Base-by-base conservation (phyloP, 208 protist genomes). In the Acanthamoeba divionensis region DNA sequence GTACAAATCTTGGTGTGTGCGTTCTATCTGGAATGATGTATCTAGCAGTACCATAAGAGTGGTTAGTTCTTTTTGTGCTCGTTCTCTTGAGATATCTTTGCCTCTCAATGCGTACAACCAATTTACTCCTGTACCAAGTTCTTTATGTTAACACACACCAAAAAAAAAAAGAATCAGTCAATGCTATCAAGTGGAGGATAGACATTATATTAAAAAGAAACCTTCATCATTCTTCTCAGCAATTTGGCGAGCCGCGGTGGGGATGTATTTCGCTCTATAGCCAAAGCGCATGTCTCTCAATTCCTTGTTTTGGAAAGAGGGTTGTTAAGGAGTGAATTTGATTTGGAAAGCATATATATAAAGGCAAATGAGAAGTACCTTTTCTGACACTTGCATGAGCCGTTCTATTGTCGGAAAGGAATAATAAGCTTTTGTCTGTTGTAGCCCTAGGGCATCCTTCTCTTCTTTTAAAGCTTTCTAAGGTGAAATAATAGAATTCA, bases 251-350 rank as follows among this genome's bases (percentile, higher is more conserved):
- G 67, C 77, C 10, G 91, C 31, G 29, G 63, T 21, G 3, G 89
- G 80, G 38, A 91, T 87, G 71, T 89, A 93, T 24, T 55, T 87
- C 54, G 92, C 91, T 26, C 92, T n/a, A 45, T 94, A 94, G 0
- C 92, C 92, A 62, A 94, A 92, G n/a, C 90, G 82, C 13, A 94
- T n/a, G 4, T 89, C 57, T 31, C 85, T 60, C 31, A 92, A 18
- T 9, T 85, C n/a, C n/a, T n/a, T n/a, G n/a, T n/a, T n/a, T n/a
- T n/a, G n/a, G n/a, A n/a, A n/a, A n/a, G n/a, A n/a, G n/a, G n/a
- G n/a, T n/a, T n/a, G n/a, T n/a, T n/a, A n/a, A n/a, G n/a, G n/a
- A n/a, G n/a, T n/a, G n/a, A n/a, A n/a, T n/a, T n/a, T n/a, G n/a
- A n/a, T n/a, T n/a, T n/a, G n/a, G n/a, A n/a, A n/a, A n/a, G n/a